phyloP scores from a whole-genome alignment of 1,284 basidiomycete genomes.

The Puccinia triticina region DNA sequence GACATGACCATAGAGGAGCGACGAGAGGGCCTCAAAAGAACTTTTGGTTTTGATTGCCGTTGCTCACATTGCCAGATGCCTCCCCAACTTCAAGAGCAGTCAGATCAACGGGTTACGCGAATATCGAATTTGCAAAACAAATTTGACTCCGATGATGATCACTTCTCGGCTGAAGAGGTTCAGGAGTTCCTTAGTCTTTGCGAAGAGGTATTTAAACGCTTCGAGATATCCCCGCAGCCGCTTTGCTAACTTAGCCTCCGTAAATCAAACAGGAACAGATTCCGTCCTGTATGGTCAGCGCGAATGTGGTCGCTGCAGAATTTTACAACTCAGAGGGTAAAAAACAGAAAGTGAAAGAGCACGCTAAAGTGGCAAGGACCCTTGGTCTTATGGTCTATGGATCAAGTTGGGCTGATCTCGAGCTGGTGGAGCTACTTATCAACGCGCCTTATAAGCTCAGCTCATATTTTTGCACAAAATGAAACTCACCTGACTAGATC shows the following conservation, averaged over 20 bases:
- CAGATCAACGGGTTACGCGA: conserved; percentile 17
- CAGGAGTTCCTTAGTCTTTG: background rate
- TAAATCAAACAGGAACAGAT: conserved; percentile 10
- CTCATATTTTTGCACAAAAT: background rate
- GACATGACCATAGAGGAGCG: background rate
- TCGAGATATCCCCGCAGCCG: background rate
- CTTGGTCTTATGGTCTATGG: conserved; percentile 8
- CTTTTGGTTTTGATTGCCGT: conserved; percentile 7
- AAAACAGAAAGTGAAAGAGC: background rate
- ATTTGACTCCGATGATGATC: background rate
- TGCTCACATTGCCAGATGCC: conserved; percentile 28
- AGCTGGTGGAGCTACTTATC: background rate
- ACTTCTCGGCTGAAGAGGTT: conserved; percentile 12
- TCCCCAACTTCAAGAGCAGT: background rate
- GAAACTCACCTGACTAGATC: background rate
- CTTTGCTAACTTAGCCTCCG: background rate
- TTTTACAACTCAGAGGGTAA: conserved; percentile 9
- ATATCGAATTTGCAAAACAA: background rate
- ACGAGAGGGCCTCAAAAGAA: background rate
- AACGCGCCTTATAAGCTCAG: background rate
- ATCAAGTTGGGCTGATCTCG: conserved; percentile 16
- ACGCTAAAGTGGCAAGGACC: background rate
- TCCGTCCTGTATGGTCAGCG: background rate
- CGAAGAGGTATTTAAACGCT: background rate
- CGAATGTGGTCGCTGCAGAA: background rate